Evolutionary conservation across 2,329 filamentous ascomycete genomes (phyloP), one percentile per base, ranked within the genome.

Genomic region (Ceratocystis diversiconidia): DNA sequence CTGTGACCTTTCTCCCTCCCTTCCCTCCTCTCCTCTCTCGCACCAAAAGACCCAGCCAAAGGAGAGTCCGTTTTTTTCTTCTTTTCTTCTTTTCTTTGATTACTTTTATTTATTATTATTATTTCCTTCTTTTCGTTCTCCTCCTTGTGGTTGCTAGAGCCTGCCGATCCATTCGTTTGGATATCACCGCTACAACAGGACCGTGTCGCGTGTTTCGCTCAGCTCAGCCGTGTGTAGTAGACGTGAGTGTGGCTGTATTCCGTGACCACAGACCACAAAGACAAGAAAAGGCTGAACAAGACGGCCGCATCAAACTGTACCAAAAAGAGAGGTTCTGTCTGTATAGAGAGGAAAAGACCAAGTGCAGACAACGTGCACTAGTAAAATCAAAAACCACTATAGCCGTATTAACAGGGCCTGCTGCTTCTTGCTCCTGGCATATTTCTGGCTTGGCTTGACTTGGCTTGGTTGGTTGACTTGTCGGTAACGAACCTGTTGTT

Each of bases 81-180:
- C 7, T 60, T 36, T 60, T 60, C 12, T 61, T 41, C 4, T 19
- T 44, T 62, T 62, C 36, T 17, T 6, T 19, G 15, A 22, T 17
- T 10, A 6, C 17, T 61, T 61, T 43, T 30, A 12, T 65, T 65
- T 61, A 50, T 65, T 64, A 52, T 67, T 55, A 44, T 67, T 61
- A 46, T 60, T 44, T 67, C 50, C 65, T 59, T 59, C 36, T 64
- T 62, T 62, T 44, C 32, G 19, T 46, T 55, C 41, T 69, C 70
- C 69, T 69, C 69, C 65, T 64, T 65, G 67, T 67, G 67, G 65
- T 65, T 44, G 25, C 15, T 62, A 22, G 48, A 52, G 36, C 48
- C 22, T 52, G 48, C 8, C 22, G 22, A 52, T 52, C 22, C 48
- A 25, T 52, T 52, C 48, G 5, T 25, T 52, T 28, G 48, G 19